phyloP scores from a whole-genome alignment of 176 grass and related monocot genomes.

The Triticum timopheevii region DNA sequence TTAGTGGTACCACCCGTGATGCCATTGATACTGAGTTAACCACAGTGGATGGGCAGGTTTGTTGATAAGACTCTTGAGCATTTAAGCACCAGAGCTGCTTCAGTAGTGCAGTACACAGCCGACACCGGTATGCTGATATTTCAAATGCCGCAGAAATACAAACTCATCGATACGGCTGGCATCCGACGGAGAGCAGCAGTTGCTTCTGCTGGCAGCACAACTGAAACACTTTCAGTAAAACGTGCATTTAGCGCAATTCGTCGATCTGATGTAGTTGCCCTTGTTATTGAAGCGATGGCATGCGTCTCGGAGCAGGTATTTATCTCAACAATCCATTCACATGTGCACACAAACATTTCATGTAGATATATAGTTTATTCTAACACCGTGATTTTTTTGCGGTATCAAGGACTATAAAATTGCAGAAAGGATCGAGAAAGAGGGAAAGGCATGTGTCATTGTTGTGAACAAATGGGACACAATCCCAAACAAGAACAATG shows the following conservation, averaged over 20 bases:
- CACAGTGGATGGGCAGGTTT: slow-evolving; percentile 80
- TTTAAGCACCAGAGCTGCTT: not conserved
- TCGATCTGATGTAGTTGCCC: slow-evolving; percentile 88
- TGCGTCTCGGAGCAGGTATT: slow-evolving; percentile 92
- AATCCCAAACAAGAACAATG: slow-evolving; percentile 95
- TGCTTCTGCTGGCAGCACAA: slow-evolving; percentile 86
- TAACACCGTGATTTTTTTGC: slow-evolving; percentile 26
- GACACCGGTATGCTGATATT: slow-evolving; percentile 30
- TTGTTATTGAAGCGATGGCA: slow-evolving; percentile 86
- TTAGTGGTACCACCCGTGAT: slow-evolving; percentile 97
- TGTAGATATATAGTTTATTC: not conserved
- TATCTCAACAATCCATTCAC: not conserved
- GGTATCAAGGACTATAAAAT: slow-evolving; percentile 77
- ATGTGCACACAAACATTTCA: not conserved
- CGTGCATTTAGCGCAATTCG: slow-evolving; percentile 87
- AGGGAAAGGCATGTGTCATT: slow-evolving; percentile 93
- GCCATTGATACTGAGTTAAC: slow-evolving; percentile 93
- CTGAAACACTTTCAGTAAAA: slow-evolving; percentile 85
- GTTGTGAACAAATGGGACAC: slow-evolving; percentile 99
- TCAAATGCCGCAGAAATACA: slow-evolving; percentile 69
- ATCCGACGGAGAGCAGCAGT: slow-evolving; percentile 83
- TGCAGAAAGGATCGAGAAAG: slow-evolving; percentile 92
- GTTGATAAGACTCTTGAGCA: slow-evolving; percentile 3
- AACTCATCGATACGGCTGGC: slow-evolving; percentile 93
- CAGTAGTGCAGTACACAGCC: not conserved